These are phyloP conservation scores for Thermothelomyces thermophilus DNA, from an alignment of 2,329 filamentous ascomycete species.

Conservation along the genomic window DNA sequence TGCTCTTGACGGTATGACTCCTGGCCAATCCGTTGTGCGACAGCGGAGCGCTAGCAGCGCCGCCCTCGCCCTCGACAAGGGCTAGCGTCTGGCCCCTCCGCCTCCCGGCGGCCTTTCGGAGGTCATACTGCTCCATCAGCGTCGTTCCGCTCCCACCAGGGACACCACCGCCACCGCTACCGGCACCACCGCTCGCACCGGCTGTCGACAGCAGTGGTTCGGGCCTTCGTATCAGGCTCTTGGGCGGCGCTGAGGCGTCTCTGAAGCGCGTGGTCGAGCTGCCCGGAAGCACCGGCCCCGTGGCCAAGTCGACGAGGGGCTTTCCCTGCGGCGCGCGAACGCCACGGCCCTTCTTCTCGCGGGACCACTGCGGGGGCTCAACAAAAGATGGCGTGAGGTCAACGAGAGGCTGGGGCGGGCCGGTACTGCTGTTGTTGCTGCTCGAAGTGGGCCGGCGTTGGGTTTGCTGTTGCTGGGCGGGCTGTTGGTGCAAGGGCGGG, in stretches of 20 bases:
- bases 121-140: constrained; percentile 6
- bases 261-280: not conserved
- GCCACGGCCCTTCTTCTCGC: constrained; percentile 20
- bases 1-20: constrained; percentile 15
- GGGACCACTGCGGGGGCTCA: constrained; percentile 24
- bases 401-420: constrained; percentile 19
- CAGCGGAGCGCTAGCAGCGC: not conserved
- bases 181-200: no score
- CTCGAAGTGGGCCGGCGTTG: not conserved
- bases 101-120: not conserved
- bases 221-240: constrained; percentile 12
- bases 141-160: not conserved
- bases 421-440: constrained; percentile 5
- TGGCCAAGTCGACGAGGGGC: constrained; percentile 23
- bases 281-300: constrained; percentile 12
- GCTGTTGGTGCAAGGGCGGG: constrained; percentile 23
- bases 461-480: not conserved
- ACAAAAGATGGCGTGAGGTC: constrained; percentile 22
- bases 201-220: not conserved
- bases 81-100: not conserved
- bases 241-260: constrained; percentile 8
- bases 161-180: no score
- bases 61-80: not conserved
- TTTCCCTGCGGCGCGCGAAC: constrained; percentile 20
- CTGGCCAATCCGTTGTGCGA: constrained; percentile 5